phyloP scores from a whole-genome alignment of 1,139 yeast species.

The Candida sp. region DNA sequence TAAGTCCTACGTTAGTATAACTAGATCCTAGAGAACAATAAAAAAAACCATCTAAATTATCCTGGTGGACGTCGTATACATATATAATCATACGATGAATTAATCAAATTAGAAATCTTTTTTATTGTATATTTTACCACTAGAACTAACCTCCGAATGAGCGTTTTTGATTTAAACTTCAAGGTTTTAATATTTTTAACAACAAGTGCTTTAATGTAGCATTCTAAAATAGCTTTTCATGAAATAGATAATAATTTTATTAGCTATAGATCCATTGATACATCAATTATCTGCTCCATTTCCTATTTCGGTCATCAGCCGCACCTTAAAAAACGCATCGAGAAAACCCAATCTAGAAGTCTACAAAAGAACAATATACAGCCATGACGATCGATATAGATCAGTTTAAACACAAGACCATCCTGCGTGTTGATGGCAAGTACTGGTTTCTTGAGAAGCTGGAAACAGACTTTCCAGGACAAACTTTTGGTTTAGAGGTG shows the following conservation, averaged over 20 bases:
- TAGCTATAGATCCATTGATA: too few relatives aligned
- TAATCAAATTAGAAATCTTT: too few relatives aligned
- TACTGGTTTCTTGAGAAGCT: constrained; percentile 43
- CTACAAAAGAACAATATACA: not conserved
- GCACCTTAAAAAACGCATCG: not conserved
- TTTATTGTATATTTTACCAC: too few relatives aligned
- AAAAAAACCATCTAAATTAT: not conserved
- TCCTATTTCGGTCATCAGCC: not conserved
- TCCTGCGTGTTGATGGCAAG: constrained; percentile 20
- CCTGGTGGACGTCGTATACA: not conserved
- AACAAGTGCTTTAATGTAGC: too few relatives aligned
- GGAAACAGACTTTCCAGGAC: constrained; percentile 42
- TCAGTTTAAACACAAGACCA: constrained; percentile 24
- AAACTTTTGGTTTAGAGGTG: constrained; percentile 38
- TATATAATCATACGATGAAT: too few relatives aligned
- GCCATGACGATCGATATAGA: constrained; percentile 4
- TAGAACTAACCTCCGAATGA: too few relatives aligned
- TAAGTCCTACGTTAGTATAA: too few relatives aligned
- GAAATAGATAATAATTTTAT: too few relatives aligned
- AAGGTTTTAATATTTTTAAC: too few relatives aligned
- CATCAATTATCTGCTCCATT: not conserved
- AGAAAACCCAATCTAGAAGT: not conserved
- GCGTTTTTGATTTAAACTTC: too few relatives aligned
- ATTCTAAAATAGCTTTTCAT: too few relatives aligned
- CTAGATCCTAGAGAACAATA: constrained; percentile 3